Conservation (phyloP, 345 rosid species). For the Mangifera indica region DNA sequence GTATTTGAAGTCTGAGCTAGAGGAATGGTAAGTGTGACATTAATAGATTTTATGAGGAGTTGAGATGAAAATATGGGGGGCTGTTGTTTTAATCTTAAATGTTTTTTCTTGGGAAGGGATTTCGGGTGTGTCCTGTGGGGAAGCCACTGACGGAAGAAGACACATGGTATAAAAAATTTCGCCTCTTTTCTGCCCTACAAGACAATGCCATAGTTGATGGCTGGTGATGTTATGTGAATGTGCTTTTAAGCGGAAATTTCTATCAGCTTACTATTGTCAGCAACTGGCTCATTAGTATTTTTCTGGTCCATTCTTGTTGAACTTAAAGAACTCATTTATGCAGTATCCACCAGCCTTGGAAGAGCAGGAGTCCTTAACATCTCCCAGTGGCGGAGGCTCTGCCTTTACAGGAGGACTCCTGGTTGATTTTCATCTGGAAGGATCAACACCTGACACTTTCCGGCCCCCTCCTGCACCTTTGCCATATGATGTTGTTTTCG, state of each 20-base stretch:
- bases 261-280: neutral
- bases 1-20: neutral
- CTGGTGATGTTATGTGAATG: neutral
- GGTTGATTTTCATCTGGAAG: constrained; percentile 53
- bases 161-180: neutral
- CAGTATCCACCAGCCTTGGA: constrained; percentile 65
- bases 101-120: neutral
- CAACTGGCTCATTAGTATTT: neutral
- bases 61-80: neutral
- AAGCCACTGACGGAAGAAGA: neutral
- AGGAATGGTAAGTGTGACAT: neutral
- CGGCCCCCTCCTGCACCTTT: constrained; percentile 73
- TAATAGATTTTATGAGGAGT: neutral
- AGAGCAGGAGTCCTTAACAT: constrained; percentile 46
- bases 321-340: constrained; percentile 20
- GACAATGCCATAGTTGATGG: neutral
- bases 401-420: constrained; percentile 55
- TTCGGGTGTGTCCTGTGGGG: neutral
- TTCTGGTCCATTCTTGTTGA: constrained; percentile 9
- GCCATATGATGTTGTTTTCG: constrained; percentile 62
- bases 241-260: constrained; percentile 12
- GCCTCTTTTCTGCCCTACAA: neutral
- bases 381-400: constrained; percentile 41
- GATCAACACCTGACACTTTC: constrained; percentile 65
- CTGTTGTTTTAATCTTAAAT: neutral